phyloP scores from a whole-genome alignment of 2,329 filamentous ascomycete genomes.

The Chaetothyriales sp. region DNA sequence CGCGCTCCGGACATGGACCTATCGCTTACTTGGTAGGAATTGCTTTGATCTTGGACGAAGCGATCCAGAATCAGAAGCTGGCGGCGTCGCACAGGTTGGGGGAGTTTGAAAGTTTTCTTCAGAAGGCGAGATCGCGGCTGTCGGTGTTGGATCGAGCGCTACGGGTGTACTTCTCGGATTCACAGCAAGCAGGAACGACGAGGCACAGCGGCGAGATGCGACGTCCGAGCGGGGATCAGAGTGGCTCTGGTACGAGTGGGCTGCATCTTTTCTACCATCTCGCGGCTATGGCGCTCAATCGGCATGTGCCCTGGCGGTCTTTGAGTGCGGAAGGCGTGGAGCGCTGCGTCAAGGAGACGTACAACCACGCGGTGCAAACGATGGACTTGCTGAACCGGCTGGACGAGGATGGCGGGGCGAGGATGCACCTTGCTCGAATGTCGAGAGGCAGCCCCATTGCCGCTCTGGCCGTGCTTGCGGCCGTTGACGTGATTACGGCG shows the following conservation, averaged over 20 bases:
- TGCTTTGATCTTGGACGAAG: slow-evolving; percentile 13
- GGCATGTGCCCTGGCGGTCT: slow-evolving; percentile 9
- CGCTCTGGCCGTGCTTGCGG: slow-evolving; percentile 48
- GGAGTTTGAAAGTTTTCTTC: background rate
- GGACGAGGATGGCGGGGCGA: slow-evolving; percentile 4
- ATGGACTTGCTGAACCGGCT: slow-evolving; percentile 11
- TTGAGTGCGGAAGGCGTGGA: slow-evolving; percentile 4
- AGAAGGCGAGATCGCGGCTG: background rate
- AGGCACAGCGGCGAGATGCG: background rate
- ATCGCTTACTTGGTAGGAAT: slow-evolving; percentile 14
- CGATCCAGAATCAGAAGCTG: slow-evolving; percentile 4
- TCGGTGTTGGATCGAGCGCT: background rate
- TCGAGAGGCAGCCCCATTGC: slow-evolving; percentile 19
- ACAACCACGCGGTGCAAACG: slow-evolving; percentile 8
- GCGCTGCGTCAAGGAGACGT: slow-evolving; percentile 5
- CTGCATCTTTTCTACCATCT: slow-evolving; percentile 12
- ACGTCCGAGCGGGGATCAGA: background rate
- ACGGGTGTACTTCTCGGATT: background rate
- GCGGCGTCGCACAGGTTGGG: background rate
- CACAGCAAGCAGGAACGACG: background rate
- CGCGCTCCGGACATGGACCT: slow-evolving; percentile 3
- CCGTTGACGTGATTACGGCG: slow-evolving; percentile 53
- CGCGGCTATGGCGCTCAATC: slow-evolving; percentile 11
- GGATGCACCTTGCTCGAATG: background rate
- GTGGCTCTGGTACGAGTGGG: background rate